Conservation (phyloP, 2,329 filamentous ascomycete genomes). For the Trichoderma oligosporum region DNA sequence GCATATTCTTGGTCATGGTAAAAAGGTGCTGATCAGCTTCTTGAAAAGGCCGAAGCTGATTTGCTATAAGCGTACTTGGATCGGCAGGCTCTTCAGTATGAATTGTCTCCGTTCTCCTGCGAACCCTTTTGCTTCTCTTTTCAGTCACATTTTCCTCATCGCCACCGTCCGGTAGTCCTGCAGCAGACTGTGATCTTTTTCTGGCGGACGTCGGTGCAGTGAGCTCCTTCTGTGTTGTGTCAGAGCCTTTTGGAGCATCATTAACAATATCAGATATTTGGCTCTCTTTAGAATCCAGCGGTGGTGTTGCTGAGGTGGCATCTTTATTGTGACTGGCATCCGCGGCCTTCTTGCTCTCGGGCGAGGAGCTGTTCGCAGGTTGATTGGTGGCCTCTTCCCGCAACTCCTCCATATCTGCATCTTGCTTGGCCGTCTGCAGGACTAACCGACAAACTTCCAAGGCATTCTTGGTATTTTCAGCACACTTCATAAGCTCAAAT, state of each 20-base stretch:
- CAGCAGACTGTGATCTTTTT: slow-evolving; percentile 60
- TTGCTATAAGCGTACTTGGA: slow-evolving; percentile 49
- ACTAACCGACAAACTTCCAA: slow-evolving; percentile 32
- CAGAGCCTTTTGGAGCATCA: slow-evolving; percentile 29
- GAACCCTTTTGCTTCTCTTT: slow-evolving; percentile 63
- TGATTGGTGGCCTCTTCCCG: slow-evolving; percentile 22
- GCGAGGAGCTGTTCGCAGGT: not conserved
- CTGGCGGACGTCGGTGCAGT: slow-evolving; percentile 44
- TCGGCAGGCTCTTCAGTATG: slow-evolving; percentile 52
- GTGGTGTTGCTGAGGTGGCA: slow-evolving; percentile 3
- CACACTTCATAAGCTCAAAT: slow-evolving; percentile 32
- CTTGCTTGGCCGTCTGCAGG: slow-evolving; percentile 26
- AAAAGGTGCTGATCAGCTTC: slow-evolving; percentile 56
- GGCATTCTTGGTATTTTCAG: slow-evolving; percentile 30
- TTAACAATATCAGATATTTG: slow-evolving; percentile 24
- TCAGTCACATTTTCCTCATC: slow-evolving; percentile 57
- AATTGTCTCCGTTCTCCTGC: slow-evolving; percentile 50
- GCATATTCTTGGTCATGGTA: slow-evolving; percentile 51
- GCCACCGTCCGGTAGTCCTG: slow-evolving; percentile 52
- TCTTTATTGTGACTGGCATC: slow-evolving; percentile 13
- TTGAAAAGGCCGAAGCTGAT: slow-evolving; percentile 54
- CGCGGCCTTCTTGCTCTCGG: slow-evolving; percentile 4
- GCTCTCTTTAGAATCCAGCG: slow-evolving; percentile 25
- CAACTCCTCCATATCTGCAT: slow-evolving; percentile 26
- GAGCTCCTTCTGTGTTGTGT: slow-evolving; percentile 33